These are phyloP conservation scores for Scedosporium dehoogii DNA, from an alignment of 2,329 filamentous ascomycete genomes.

Conservation along the genomic window DNA sequence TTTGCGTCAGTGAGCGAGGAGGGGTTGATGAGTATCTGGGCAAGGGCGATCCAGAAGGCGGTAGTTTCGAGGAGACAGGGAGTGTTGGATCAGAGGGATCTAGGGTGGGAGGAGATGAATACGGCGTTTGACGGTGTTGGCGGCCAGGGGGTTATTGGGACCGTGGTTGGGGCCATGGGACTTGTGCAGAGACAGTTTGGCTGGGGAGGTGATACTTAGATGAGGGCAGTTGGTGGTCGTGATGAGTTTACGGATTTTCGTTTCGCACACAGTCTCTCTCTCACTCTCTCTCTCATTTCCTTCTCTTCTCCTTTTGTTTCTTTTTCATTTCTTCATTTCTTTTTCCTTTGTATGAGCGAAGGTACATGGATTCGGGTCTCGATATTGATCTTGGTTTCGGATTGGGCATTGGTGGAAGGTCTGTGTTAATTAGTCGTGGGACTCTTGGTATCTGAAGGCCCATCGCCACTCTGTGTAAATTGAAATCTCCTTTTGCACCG, in stretches of 20 bases:
- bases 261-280: too few relatives aligned
- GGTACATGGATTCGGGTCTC: neutral
- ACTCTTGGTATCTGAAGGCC: neutral
- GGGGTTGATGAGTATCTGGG: constrained; percentile 56
- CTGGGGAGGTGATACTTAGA: constrained; percentile 29
- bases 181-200: constrained; percentile 43
- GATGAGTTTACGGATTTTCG: neutral
- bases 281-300: neutral
- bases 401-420: neutral
- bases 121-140: constrained; percentile 18
- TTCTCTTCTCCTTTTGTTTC: neutral
- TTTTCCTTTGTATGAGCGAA: neutral
- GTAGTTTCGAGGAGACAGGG: constrained; percentile 48
- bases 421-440: neutral
- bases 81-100: constrained; percentile 41
- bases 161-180: constrained; percentile 40
- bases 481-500: neutral
- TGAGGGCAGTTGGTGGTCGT: too few relatives aligned
- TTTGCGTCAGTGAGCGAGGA: constrained; percentile 47
- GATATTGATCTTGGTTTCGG: neutral
- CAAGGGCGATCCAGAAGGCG: constrained; percentile 46
- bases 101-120: neutral
- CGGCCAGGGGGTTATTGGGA: constrained; percentile 31
- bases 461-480: neutral
- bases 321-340: neutral